Evolutionary conservation across 83 land plant species (phyloP).

Genomic region (Thuja plicata): DNA sequence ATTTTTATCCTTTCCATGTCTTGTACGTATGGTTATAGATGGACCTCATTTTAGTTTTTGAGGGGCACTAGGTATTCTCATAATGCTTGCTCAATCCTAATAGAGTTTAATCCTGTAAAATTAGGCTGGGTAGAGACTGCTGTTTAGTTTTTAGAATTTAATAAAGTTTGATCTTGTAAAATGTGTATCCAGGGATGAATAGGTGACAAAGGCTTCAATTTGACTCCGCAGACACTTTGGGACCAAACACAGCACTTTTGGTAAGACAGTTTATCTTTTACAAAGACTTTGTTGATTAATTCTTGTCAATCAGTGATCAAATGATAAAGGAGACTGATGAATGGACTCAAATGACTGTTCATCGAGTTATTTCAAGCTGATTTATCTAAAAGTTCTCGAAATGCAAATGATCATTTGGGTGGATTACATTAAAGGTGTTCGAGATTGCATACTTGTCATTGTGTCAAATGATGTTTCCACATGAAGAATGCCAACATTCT

Average conservation of each 20-base stretch:
- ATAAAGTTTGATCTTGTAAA: neutral
- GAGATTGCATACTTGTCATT: slow-evolving; percentile 4
- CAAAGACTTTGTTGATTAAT: slow-evolving; percentile 83
- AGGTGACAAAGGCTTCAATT: slow-evolving; percentile 77
- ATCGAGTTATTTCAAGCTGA: slow-evolving; percentile 59
- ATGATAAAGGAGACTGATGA: slow-evolving; percentile 86
- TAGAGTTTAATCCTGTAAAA: too few species aligned
- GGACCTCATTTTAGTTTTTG: too few species aligned
- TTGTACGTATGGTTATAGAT: too few species aligned
- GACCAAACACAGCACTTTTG: slow-evolving; percentile 65
- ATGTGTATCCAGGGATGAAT: slow-evolving; percentile 69
- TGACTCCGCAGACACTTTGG: slow-evolving; percentile 84
- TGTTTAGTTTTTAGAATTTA: too few species aligned
- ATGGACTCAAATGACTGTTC: slow-evolving; percentile 81
- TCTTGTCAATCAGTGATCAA: slow-evolving; percentile 74
- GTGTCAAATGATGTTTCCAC: slow-evolving; percentile 1
- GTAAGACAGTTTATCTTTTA: slow-evolving; percentile 67
- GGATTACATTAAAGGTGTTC: neutral
- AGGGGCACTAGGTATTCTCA: too few species aligned
- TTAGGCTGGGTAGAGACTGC: too few species aligned
- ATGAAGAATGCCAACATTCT: slow-evolving; percentile 6
- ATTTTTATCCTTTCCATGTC: too few species aligned
- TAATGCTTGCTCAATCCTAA: too few species aligned
- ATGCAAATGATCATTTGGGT: neutral
- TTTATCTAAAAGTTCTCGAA: slow-evolving; percentile 1